A percentile compares a stretch with the other conserved stretches of the same genome.
These are phyloP conservation scores for Cryphonectria nitschkei DNA, from an alignment of 2,329 filamentous ascomycete species.

Conservation along the genomic window DNA sequence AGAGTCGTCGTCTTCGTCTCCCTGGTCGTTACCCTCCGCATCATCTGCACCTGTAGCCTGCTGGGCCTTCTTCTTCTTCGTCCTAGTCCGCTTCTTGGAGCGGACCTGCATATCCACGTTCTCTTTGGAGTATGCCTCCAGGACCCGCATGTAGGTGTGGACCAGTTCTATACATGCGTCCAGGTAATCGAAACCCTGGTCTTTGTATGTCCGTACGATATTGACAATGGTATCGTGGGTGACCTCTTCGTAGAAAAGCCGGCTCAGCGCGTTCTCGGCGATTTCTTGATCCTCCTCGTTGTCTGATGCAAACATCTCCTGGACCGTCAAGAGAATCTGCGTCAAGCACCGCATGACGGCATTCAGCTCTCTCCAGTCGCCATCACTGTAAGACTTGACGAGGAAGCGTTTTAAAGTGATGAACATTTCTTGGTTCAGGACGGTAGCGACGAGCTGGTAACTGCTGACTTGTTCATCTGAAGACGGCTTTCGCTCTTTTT, in stretches of 20 bases:
- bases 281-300: constrained; percentile 97
- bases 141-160: constrained; percentile 87
- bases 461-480: constrained; percentile 64
- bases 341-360: constrained; percentile 93
- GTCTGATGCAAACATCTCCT: constrained; percentile 84
- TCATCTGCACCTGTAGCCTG: constrained; percentile 39
- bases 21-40: constrained; percentile 50
- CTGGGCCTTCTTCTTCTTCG: constrained; percentile 70
- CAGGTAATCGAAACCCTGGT: constrained; percentile 91
- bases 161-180: constrained; percentile 89
- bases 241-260: constrained; percentile 97
- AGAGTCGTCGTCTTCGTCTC: constrained; percentile 68
- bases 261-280: constrained; percentile 93
- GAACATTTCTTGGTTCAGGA: constrained; percentile 94
- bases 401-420: constrained; percentile 84
- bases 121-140: constrained; percentile 93
- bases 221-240: constrained; percentile 86
- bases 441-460: constrained; percentile 85
- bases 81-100: constrained; percentile 72
- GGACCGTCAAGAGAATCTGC: constrained; percentile 88
- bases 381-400: constrained; percentile 77
- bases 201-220: constrained; percentile 84
- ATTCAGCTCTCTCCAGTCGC: constrained; percentile 84
- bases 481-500: constrained; percentile 55
- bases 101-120: constrained; percentile 93